Evolutionary conservation across 768 basidiomycete species (phyloP).

Genomic region (Cyathus striatus): DNA sequence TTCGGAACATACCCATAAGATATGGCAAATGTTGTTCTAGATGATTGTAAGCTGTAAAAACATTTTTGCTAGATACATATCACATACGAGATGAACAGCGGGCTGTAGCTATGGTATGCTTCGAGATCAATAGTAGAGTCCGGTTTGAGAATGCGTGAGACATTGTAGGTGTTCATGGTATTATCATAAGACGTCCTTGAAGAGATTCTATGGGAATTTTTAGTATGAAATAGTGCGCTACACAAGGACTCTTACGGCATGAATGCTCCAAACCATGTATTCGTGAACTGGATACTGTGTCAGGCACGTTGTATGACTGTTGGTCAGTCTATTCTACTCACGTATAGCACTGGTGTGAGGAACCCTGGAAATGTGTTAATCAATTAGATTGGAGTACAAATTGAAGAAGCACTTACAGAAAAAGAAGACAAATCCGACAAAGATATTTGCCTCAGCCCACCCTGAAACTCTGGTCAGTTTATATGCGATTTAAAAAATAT

Average conservation of each 20-base stretch:
- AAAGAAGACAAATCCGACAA: slow-evolving; percentile 55
- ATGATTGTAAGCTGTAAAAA: too few relatives aligned
- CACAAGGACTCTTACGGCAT: slow-evolving; percentile 41
- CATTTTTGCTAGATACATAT: too few relatives aligned
- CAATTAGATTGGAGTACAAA: neutral
- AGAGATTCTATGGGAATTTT: slow-evolving; percentile 37
- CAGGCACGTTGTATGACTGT: neutral
- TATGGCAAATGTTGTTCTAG: slow-evolving; percentile 61
- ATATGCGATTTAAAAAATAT: neutral
- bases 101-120: slow-evolving; percentile 50
- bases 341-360: slow-evolving; percentile 52
- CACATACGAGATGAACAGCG: slow-evolving; percentile 49
- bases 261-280: slow-evolving; percentile 49
- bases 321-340: slow-evolving; percentile 13
- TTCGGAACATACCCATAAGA: slow-evolving; percentile 45
- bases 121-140: slow-evolving; percentile 47
- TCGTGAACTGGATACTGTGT: slow-evolving; percentile 40
- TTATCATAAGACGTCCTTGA: slow-evolving; percentile 61
- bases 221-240: neutral
- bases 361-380: slow-evolving; percentile 31
- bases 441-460: slow-evolving; percentile 73
- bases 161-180: slow-evolving; percentile 49
- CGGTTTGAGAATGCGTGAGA: slow-evolving; percentile 45
- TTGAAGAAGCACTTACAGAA: slow-evolving; percentile 36
- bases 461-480: slow-evolving; percentile 17